Base-by-base conservation (phyloP, 192 early-diverging fungal species). In the Backusella sp. region DNA sequence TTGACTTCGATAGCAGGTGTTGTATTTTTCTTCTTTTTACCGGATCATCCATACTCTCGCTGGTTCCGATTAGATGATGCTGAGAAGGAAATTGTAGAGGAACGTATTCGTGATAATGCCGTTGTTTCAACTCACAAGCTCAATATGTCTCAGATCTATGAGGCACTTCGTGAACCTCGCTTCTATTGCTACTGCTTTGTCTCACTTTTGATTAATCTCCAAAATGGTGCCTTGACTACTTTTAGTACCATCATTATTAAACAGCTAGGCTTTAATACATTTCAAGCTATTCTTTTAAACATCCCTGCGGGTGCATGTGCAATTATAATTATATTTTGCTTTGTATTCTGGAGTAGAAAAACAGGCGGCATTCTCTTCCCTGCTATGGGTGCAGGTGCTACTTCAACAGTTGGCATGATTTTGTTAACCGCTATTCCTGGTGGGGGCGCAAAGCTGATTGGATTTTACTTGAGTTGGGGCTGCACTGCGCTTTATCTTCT, bases 41-140 rank as follows among this genome's bases (percentile, higher is more conserved):
- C 68, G 21, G 79, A 81, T 49, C 32, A 66, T 19, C 75, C 79
- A 5, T 49, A 52, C 2, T 77, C 75, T 3, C 28, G 46, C 30
- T 68, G 36, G 53, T 68, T 68, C 4, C 30, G 56, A 8, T 44
- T 76, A 9, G 74, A 36, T 46, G 79, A 76, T 39, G 75, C 37
- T 21, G 72, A 81, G 65, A 76, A 77, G 30, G 30, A 68, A n/a
- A 76, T 81, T 6, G 59, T 81, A 1, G 76, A 81, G 49, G 72
- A 68, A 32, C 79, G 79, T 21, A 46, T 41, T 28, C 72, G 66
- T 26, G 79, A 81, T 42, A 81, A 77, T 46, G 75, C 72, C 3
- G 73, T 81, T 23, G 68, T 77, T n/a, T 46, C 42, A 34, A 66
- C 62, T 1, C 19, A 49, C 7, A n/a, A 70, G 26, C 39, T 81